phyloP scores from a whole-genome alignment of 2,329 filamentous ascomycete species.

The Chaetoscypha palmicola region DNA sequence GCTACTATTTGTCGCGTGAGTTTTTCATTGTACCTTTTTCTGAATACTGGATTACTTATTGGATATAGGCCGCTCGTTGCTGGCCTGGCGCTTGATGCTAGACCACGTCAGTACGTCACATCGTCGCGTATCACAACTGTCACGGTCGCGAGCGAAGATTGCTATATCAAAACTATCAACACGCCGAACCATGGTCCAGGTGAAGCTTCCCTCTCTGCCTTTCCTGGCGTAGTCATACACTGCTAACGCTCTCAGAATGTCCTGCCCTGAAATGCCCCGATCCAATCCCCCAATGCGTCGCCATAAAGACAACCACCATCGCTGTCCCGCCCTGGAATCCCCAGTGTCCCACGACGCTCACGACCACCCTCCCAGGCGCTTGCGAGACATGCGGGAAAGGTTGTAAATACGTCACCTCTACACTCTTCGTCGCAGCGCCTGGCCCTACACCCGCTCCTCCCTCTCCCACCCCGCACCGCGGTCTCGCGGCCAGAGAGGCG shows the following conservation, averaged over 20 bases:
- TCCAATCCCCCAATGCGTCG: constrained; percentile 13
- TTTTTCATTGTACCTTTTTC: neutral
- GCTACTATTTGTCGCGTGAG: neutral
- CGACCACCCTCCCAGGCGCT: constrained; percentile 18
- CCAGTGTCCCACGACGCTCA: constrained; percentile 35
- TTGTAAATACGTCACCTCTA: constrained; percentile 19
- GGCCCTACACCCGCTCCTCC: neutral
- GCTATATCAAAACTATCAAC: constrained; percentile 27
- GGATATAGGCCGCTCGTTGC: constrained; percentile 1
- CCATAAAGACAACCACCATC: constrained; percentile 26
- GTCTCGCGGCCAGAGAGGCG: neutral
- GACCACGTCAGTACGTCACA: constrained; percentile 8
- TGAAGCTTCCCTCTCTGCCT: neutral
- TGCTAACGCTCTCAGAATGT: constrained; percentile 5
- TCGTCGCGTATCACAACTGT: constrained; percentile 16
- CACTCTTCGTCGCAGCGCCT: constrained; percentile 9
- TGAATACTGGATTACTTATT: neutral
- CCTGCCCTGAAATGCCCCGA: constrained; percentile 9
- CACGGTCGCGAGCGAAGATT: constrained; percentile 13
- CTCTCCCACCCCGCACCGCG: neutral
- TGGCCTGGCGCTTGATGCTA: too few relatives aligned
- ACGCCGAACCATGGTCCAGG: constrained; percentile 3
- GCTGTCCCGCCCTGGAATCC: constrained; percentile 34
- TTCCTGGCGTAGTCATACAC: neutral
- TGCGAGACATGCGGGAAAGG: constrained; percentile 27